Conservation (phyloP, 345 rosid genomes). For the Brassica napus region DNA sequence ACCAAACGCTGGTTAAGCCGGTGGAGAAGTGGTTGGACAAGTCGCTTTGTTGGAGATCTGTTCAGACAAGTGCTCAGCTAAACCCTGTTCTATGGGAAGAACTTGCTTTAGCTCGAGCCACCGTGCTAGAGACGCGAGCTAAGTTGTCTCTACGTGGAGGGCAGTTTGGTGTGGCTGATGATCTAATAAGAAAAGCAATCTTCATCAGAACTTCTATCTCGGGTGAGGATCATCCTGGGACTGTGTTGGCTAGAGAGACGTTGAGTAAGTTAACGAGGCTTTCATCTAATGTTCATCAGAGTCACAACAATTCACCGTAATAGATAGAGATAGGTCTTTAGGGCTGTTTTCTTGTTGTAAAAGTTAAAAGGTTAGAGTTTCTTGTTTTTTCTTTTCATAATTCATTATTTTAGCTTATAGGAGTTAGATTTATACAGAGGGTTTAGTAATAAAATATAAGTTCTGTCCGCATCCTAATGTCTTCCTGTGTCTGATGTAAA, state of each 20-base stretch:
- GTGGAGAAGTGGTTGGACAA: slow-evolving; percentile 83
- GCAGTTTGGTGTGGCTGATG: slow-evolving; percentile 80
- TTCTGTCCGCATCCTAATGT: slow-evolving; percentile 9
- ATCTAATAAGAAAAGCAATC: slow-evolving; percentile 84
- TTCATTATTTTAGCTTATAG: slow-evolving; percentile 32
- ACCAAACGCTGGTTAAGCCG: slow-evolving; percentile 78
- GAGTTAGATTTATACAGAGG: slow-evolving; percentile 41
- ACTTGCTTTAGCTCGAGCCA: slow-evolving; percentile 80
- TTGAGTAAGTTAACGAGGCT: slow-evolving; percentile 84
- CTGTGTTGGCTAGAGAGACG: slow-evolving; percentile 73
- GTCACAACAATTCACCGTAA: slow-evolving; percentile 58
- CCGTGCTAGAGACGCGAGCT: slow-evolving; percentile 89
- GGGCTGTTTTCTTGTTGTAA: slow-evolving; percentile 35
- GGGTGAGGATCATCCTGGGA: slow-evolving; percentile 87
- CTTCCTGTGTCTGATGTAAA: background rate
- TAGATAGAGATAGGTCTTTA: background rate
- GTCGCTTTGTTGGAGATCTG: slow-evolving; percentile 86
- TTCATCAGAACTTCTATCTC: slow-evolving; percentile 82
- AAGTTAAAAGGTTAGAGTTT: slow-evolving; percentile 35
- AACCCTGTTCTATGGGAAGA: slow-evolving; percentile 95
- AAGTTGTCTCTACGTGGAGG: slow-evolving; percentile 90
- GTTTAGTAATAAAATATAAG: slow-evolving; percentile 24
- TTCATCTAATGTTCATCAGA: slow-evolving; percentile 64
- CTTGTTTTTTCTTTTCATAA: background rate
- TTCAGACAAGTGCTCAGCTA: slow-evolving; percentile 81